phyloP scores from a whole-genome alignment of 768 basidiomycete species.

The Suillus spraguei region DNA sequence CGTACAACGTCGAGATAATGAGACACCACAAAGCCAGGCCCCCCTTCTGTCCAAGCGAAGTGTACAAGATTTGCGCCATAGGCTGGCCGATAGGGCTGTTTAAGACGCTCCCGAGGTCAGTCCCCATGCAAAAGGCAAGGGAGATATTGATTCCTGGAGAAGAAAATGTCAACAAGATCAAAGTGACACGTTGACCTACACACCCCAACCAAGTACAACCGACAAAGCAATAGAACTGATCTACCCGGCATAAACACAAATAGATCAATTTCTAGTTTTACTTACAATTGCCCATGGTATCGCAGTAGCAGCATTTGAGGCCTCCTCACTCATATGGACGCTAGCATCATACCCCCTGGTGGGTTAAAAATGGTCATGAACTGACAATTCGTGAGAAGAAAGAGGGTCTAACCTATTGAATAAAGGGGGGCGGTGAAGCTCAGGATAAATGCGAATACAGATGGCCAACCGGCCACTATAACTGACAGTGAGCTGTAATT shows the following conservation, averaged over 20 bases:
- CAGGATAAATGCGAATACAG: background rate
- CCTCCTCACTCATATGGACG: background rate
- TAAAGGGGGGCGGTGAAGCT: background rate
- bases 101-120: background rate
- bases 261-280: background rate
- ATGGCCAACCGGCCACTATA: constrained; percentile 21
- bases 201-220: constrained; percentile 1
- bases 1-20: background rate
- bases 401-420: constrained; percentile 5
- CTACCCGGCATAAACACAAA: background rate
- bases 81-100: constrained; percentile 1
- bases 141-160: background rate
- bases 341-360: constrained; percentile 4
- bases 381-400: background rate
- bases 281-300: constrained; percentile 3
- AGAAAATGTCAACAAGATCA: background rate
- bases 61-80: constrained; percentile 1
- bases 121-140: constrained; percentile 4
- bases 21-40: constrained; percentile 1
- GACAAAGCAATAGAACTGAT: background rate
- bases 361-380: constrained; percentile 22
- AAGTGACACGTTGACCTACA: background rate
- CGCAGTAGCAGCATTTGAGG: constrained; percentile 12
- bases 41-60: background rate
- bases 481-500: background rate